Percentiles rank a stretch among this genome's conserved stretches.
These are phyloP conservation scores for Coemansia sp. DNA, from an alignment of 192 early-diverging fungal species.

Conservation along the genomic window DNA sequence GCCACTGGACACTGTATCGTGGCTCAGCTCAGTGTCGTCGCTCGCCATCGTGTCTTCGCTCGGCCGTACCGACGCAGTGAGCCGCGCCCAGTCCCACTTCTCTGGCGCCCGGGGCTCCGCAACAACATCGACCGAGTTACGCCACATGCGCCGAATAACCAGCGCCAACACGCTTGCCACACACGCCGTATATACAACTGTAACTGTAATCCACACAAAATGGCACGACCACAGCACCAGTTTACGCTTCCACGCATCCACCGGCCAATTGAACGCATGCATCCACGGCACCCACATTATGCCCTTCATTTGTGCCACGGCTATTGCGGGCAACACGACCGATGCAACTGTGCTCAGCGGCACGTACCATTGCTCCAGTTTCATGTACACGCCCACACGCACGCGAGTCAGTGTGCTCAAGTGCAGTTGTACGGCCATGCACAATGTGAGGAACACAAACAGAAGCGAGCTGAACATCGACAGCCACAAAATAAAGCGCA, in stretches of 20 bases:
- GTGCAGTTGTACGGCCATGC: conserved; percentile 42
- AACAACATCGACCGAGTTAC: conserved; percentile 30
- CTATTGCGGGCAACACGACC: conserved; percentile 25
- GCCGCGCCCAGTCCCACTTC: conserved; percentile 46
- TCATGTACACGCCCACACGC: conserved; percentile 34
- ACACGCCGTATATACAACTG: conserved; percentile 29
- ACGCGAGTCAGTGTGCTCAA: conserved; percentile 43
- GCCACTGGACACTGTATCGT: neutral
- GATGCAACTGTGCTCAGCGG: conserved; percentile 19
- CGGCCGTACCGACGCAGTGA: conserved; percentile 13
- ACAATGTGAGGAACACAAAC: conserved; percentile 35
- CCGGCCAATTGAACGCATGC: conserved; percentile 46
- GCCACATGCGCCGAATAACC: conserved; percentile 43
- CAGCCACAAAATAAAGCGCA: conserved; percentile 42
- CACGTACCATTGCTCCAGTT: conserved; percentile 34
- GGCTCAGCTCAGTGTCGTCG: no score
- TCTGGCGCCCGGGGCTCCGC: conserved; percentile 36
- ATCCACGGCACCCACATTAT: conserved; percentile 38
- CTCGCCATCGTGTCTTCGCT: conserved; percentile 10
- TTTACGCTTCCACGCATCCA: conserved; percentile 1
- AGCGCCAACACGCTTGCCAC: conserved; percentile 21
- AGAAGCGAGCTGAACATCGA: conserved; percentile 29
- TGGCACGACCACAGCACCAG: conserved; percentile 46
- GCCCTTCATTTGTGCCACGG: conserved; percentile 25
- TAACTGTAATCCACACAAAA: conserved; percentile 35